Evolutionary conservation across 2,329 filamentous ascomycete species (phyloP), one percentile per base, ranked within the genome.

Genomic region (Plenodomus biglobosus): DNA sequence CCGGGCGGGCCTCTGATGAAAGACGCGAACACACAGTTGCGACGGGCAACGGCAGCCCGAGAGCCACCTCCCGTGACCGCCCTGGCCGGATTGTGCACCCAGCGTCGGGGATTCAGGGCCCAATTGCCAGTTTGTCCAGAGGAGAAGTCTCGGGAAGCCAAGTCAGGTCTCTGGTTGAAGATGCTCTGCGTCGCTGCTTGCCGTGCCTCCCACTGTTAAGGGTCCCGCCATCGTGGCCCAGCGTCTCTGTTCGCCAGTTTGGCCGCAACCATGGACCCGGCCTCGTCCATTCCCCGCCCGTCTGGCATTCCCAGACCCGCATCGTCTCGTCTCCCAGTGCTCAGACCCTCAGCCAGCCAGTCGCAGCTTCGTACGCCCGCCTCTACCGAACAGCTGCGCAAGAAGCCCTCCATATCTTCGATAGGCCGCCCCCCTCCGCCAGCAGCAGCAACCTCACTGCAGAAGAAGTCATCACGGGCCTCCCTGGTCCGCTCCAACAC

Each of bases 251-350:
- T 32, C 8, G 27, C 7, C 27, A 32, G 13, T 3, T 15, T 15
- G 6, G 35, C 35, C 50, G 24, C 48, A 50, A 52, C 53, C 44
- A 71, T 73, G 70, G 69, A 73, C 38, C 59, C 56, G 6, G 52
- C 60, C 18, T 69, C 64, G 44, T 55, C 61, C 49, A 62, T 61
- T 40, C 50, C 62, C 7, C 59, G 68, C 21, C 51, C 64, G 16
- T 71, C 72, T 35, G 67, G 64, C 42, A 65, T 83, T 42, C 80
- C 81, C 49, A 75, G 80, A 38, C 73, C 67, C 21, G 42, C 56
- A 11, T 42, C 76, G 37, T 83, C 80, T 18, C 76, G 78, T 55
- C 71, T 84, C 39, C 81, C 81, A 11, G 70, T 82, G 52, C 79
- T 69, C 38, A 61, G 63, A 34, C 52, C 74, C 37, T 69, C 72